Percentiles rank a stretch among this genome's conserved stretches.
Conservation (phyloP, 2,329 filamentous ascomycete genomes). For the Pseudogymnoascus sp. region DNA sequence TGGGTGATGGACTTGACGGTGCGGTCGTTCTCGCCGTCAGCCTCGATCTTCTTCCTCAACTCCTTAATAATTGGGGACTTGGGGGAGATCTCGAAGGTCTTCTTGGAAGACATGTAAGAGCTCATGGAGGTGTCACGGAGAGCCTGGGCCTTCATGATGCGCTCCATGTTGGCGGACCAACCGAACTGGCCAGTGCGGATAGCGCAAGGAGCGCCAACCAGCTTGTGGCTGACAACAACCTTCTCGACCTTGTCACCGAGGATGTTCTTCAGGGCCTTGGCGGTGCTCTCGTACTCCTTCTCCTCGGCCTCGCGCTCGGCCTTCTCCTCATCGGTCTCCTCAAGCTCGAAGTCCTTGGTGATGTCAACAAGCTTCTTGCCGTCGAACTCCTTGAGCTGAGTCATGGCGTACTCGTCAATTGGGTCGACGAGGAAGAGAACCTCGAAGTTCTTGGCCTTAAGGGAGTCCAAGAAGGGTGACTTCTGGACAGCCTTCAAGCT, state of each 20-base stretch:
- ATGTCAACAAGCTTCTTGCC: conserved; percentile 99
- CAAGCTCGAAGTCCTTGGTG: conserved; percentile 99
- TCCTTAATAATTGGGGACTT: conserved; percentile 97
- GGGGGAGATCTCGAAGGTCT: conserved; percentile 99
- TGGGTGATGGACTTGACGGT: conserved; percentile 99
- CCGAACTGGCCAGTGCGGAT: conserved; percentile 99
- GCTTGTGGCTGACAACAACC: conserved; percentile 98
- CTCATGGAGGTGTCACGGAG: conserved; percentile 99
- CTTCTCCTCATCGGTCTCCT: conserved; percentile 99
- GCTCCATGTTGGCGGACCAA: conserved; percentile 99
- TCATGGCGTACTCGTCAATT: conserved; percentile 99
- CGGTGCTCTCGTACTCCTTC: conserved; percentile 93
- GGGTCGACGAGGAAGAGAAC: conserved; percentile 99
- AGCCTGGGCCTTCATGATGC: conserved; percentile 99
- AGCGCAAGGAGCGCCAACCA: conserved; percentile 86
- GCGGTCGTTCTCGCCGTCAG: conserved; percentile 95
- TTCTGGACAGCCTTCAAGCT: conserved; percentile 96
- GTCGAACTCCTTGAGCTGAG: conserved; percentile 99
- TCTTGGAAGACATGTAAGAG: conserved; percentile 99
- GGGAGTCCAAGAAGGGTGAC: conserved; percentile 96
- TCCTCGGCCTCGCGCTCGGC: conserved; percentile 87
- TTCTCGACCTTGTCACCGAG: conserved; percentile 99
- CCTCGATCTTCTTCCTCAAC: conserved; percentile 98
- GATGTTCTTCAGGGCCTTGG: conserved; percentile 98
- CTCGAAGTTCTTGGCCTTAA: conserved; percentile 99